Conservation (phyloP, 768 basidiomycete genomes). For the Suillus discolor region DNA sequence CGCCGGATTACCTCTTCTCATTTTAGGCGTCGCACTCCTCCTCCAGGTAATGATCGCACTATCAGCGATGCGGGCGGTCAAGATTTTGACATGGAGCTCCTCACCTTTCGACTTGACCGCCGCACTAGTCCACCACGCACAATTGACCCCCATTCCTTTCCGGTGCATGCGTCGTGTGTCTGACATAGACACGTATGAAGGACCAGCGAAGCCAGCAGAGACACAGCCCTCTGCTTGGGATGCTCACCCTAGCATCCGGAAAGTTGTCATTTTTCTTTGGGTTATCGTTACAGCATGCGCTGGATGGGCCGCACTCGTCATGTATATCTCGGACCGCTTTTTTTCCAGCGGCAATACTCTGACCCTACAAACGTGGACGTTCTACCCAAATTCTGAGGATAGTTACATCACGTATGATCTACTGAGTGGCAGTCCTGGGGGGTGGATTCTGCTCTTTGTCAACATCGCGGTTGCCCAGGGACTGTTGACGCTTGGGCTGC, state of each 20-base stretch:
- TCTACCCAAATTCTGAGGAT: conserved; percentile 19
- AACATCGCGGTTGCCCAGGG: conserved; percentile 30
- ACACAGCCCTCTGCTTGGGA: conserved; percentile 32
- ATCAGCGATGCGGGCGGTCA: conserved; percentile 19
- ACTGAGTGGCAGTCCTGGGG: conserved; percentile 19
- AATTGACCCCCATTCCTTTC: conserved; percentile 19
- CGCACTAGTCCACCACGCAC: conserved; percentile 29
- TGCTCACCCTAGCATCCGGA: conserved; percentile 25
- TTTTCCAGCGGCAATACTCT: too few species aligned
- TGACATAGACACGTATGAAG: conserved; percentile 6
- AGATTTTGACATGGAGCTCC: conserved; percentile 35
- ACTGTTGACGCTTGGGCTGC: conserved; percentile 29
- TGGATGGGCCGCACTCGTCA: conserved; percentile 25
- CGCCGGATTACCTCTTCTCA: conserved; percentile 29
- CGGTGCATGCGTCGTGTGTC: conserved; percentile 31
- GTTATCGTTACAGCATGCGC: conserved; percentile 21
- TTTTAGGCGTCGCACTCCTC: conserved; percentile 23
- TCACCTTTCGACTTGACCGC: conserved; percentile 33
- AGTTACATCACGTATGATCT: conserved; percentile 20
- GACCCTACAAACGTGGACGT: conserved; percentile 22
- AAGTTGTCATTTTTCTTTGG: conserved; percentile 25
- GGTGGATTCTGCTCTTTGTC: conserved; percentile 29
- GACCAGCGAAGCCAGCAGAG: conserved; percentile 16
- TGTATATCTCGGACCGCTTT: not conserved
- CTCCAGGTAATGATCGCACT: conserved; percentile 29